Evolutionary conservation across 1,284 basidiomycete species (phyloP).

Genomic region (Butyriboletus appendiculatus): DNA sequence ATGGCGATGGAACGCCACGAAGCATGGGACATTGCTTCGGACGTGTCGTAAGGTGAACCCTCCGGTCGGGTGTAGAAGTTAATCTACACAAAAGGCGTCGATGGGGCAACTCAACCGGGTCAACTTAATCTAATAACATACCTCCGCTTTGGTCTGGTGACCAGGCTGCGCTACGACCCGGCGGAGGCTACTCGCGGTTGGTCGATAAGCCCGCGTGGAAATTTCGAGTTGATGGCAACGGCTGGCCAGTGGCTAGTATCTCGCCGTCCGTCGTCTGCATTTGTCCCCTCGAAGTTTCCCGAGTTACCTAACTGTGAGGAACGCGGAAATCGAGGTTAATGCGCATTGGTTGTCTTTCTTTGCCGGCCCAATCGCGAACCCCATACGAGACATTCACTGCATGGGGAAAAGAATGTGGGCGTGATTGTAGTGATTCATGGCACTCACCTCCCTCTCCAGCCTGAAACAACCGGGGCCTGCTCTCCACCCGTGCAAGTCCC

Average conservation of each 20-base stretch:
- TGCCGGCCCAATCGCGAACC: neutral
- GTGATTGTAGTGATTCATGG: neutral
- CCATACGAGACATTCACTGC: neutral
- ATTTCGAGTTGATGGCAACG: no score
- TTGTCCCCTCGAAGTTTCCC: no score
- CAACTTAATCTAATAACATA: conserved; percentile 8
- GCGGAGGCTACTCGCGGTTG: neutral
- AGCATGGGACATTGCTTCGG: conserved; percentile 1
- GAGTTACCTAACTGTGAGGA: neutral
- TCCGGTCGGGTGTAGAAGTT: conserved; percentile 3
- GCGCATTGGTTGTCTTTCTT: neutral
- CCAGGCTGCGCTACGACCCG: neutral
- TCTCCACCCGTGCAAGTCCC: neutral
- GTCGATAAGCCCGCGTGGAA: conserved; percentile 5
- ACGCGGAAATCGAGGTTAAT: neutral
- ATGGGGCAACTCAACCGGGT: neutral
- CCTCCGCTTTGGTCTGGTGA: neutral
- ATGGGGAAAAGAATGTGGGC: neutral
- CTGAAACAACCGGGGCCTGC: neutral
- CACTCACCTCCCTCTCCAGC: neutral
- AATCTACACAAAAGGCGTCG: conserved; percentile 1
- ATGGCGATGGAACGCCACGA: conserved; percentile 8
- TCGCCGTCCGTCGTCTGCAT: no score
- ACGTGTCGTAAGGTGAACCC: conserved; percentile 1
- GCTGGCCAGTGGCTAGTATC: neutral